Evolutionary conservation across 2,329 filamentous ascomycete species (phyloP).

Genomic region (Xylaria hypoxylon): DNA sequence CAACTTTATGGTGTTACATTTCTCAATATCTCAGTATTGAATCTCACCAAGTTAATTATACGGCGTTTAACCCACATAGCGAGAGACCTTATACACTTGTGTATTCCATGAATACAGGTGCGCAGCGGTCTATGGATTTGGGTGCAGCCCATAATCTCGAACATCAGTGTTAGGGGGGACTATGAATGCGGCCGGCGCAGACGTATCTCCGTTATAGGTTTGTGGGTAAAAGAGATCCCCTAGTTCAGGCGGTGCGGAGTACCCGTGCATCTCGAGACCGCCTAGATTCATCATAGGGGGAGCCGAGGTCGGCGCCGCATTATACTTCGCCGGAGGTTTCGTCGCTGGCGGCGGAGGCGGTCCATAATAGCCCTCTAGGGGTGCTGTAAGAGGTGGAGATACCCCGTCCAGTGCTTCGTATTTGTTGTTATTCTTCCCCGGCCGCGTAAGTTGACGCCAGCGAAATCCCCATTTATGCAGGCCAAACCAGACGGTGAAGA

Average conservation of each 20-base stretch:
- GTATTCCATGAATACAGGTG: too few species aligned
- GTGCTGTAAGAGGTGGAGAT: slow-evolving; percentile 2
- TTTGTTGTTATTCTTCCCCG: neutral
- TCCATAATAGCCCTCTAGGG: neutral
- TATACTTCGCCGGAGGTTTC: neutral
- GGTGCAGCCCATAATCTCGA: slow-evolving; percentile 1
- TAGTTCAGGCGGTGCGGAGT: neutral
- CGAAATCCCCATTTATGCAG: slow-evolving; percentile 21
- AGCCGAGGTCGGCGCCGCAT: slow-evolving; percentile 1
- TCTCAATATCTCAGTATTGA: neutral
- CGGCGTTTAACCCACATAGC: too few species aligned
- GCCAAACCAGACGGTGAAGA: slow-evolving; percentile 33
- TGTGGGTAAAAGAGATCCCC: neutral
- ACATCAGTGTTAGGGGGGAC: neutral
- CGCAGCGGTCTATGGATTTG: neutral
- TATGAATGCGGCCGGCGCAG: slow-evolving; percentile 10
- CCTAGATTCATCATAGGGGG: neutral
- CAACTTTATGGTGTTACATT: neutral
- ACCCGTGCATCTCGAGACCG: neutral
- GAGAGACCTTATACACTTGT: neutral
- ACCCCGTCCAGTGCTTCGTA: slow-evolving; percentile 15
- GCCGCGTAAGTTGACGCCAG: neutral
- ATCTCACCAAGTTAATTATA: too few species aligned
- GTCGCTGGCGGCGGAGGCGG: neutral
- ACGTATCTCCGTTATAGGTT: slow-evolving; percentile 2